Percentiles rank a stretch among this genome's conserved stretches.
Evolutionary conservation across 2,329 filamentous ascomycete genomes (phyloP).

Genomic region (Alternaria postmessia): DNA sequence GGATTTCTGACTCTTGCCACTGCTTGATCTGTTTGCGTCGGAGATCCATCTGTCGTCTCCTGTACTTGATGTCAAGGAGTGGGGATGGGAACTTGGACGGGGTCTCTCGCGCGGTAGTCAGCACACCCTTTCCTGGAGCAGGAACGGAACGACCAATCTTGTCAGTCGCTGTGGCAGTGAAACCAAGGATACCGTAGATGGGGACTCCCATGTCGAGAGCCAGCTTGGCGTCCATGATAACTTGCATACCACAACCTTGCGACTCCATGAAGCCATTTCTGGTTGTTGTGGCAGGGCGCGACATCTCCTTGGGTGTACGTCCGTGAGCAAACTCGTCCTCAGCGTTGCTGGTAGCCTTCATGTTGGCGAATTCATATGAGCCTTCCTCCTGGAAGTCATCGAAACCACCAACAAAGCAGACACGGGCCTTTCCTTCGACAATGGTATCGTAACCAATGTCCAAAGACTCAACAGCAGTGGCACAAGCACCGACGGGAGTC

Average conservation of each 20-base stretch:
- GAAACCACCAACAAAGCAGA: slow-evolving; percentile 98
- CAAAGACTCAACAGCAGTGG: slow-evolving; percentile 94
- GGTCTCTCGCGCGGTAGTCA: slow-evolving; percentile 92
- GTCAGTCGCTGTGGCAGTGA: slow-evolving; percentile 96
- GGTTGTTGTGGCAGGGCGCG: slow-evolving; percentile 93
- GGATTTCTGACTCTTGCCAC: slow-evolving; percentile 94
- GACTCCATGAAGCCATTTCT: slow-evolving; percentile 99
- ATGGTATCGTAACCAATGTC: slow-evolving; percentile 99
- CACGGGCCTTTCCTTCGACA: slow-evolving; percentile 94
- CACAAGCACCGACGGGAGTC: slow-evolving; percentile 96
- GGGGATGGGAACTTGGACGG: slow-evolving; percentile 93
- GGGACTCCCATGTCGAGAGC: slow-evolving; percentile 98
- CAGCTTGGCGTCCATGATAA: slow-evolving; percentile 97
- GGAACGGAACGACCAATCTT: slow-evolving; percentile 99
- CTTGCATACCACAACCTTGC: slow-evolving; percentile 96
- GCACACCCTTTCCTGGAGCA: slow-evolving; percentile 93
- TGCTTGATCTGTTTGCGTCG: slow-evolving; percentile 93
- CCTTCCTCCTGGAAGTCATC: slow-evolving; percentile 99
- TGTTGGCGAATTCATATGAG: slow-evolving; percentile 99
- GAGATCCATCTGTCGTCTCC: slow-evolving; percentile 90
- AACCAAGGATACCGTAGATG: slow-evolving; percentile 91
- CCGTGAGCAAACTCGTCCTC: slow-evolving; percentile 96
- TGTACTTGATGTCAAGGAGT: slow-evolving; percentile 96
- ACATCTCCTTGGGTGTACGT: slow-evolving; percentile 96
- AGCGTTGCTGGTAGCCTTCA: slow-evolving; percentile 99